A percentile compares a stretch with the other conserved stretches of the same genome.
These are phyloP conservation scores for Wickerhamomyces bovis DNA, from an alignment of 805 yeast genomes.

Conservation along the genomic window DNA sequence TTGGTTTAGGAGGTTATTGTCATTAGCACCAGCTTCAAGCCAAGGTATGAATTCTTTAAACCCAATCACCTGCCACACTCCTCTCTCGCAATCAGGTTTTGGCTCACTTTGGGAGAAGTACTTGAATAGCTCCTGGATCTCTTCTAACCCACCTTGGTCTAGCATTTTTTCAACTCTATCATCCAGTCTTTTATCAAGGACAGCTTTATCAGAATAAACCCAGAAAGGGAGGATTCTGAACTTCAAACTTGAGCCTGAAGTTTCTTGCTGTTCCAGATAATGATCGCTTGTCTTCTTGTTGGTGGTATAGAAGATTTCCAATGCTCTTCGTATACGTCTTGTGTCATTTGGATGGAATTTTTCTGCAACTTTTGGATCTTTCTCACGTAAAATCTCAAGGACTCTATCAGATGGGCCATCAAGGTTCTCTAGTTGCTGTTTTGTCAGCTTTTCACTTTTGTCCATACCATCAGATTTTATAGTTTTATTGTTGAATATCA, in stretches of 20 bases:
- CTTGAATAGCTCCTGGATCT: constrained; percentile 54
- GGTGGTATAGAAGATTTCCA: constrained; percentile 70
- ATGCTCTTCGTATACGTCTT: constrained; percentile 69
- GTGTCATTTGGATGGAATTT: constrained; percentile 92
- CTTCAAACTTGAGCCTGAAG: constrained; percentile 40
- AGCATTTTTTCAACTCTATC: constrained; percentile 82
- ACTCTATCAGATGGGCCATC: constrained; percentile 50
- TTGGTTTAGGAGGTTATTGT: constrained; percentile 26
- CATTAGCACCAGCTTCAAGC: constrained; percentile 28
- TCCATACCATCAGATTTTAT: constrained; percentile 30
- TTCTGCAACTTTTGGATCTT: constrained; percentile 67
- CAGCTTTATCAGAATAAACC: constrained; percentile 64
- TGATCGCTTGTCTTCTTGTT: constrained; percentile 65
- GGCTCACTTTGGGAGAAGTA: constrained; percentile 31
- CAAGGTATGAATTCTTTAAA: constrained; percentile 85
- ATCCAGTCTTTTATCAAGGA: constrained; percentile 61
- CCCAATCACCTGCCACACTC: constrained; percentile 93
- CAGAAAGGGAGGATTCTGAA: constrained; percentile 70
- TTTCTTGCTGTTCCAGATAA: constrained; percentile 53
- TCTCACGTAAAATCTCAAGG: constrained; percentile 38
- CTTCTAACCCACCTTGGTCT: constrained; percentile 58
- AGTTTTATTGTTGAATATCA: constrained; percentile 66
- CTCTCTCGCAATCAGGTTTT: constrained; percentile 54
- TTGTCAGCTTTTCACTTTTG: constrained; percentile 17
- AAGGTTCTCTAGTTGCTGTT: constrained; percentile 37